phyloP scores from a whole-genome alignment of 495 filamentous ascomycete species.

The Lindgomyces ingoldianus region DNA sequence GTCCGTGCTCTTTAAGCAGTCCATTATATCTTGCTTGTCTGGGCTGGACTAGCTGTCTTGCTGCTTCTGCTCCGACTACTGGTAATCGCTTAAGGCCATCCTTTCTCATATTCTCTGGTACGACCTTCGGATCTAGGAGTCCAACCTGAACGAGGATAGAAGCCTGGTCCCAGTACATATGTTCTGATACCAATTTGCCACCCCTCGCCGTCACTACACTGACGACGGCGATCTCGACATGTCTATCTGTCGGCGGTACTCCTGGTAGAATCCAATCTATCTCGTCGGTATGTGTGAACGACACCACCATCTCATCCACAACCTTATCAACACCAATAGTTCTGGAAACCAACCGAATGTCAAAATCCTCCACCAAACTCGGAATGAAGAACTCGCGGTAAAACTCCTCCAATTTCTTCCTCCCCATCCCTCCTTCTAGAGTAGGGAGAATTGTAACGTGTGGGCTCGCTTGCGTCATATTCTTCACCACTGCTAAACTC shows the following conservation, averaged over 20 bases:
- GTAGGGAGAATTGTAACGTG: constrained; percentile 46
- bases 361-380: constrained; percentile 39
- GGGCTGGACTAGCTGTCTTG: constrained; percentile 39
- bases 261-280: constrained; percentile 46
- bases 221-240: constrained; percentile 43
- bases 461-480: constrained; percentile 40
- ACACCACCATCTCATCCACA: constrained; percentile 46
- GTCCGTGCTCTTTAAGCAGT: constrained; percentile 22
- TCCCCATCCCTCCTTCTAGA: constrained; percentile 42
- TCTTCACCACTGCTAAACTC: constrained; percentile 37
- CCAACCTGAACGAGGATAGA: constrained; percentile 45
- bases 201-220: constrained; percentile 43
- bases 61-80: constrained; percentile 38
- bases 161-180: constrained; percentile 49
- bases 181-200: constrained; percentile 44
- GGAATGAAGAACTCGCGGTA: constrained; percentile 47
- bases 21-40: constrained; percentile 27
- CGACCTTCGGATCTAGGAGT: constrained; percentile 43
- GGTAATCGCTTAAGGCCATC: constrained; percentile 42
- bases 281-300: constrained; percentile 44
- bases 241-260: constrained; percentile 44
- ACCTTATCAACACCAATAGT: constrained; percentile 45
- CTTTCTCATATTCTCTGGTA: constrained; percentile 39
- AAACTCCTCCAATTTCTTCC: constrained; percentile 41
- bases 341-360: constrained; percentile 40